phyloP scores from a whole-genome alignment of 768 basidiomycete species.

The Mycena rebaudengoi region DNA sequence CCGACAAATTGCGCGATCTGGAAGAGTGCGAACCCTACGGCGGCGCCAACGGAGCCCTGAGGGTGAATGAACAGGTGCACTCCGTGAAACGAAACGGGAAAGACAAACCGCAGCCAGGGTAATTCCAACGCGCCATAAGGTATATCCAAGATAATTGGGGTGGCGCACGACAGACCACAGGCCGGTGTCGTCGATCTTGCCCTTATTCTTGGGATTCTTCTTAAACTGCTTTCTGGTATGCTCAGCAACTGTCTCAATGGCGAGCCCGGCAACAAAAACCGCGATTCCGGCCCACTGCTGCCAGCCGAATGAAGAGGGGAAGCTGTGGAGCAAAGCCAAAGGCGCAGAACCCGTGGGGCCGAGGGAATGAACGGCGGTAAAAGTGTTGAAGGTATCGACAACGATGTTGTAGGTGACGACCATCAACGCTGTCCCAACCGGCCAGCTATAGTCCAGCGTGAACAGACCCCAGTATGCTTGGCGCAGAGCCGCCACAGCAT shows the following conservation, averaged over 20 bases:
- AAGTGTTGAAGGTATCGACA: slow-evolving; percentile 28
- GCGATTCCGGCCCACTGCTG: slow-evolving; percentile 27
- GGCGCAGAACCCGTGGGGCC: slow-evolving; percentile 22
- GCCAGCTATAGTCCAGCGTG: slow-evolving; percentile 5
- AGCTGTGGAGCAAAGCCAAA: background rate
- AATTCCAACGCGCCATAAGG: slow-evolving; percentile 33
- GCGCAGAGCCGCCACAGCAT: slow-evolving; percentile 19
- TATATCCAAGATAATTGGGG: slow-evolving; percentile 35
- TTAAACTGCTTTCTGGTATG: slow-evolving; percentile 33
- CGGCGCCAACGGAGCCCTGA: slow-evolving; percentile 15
- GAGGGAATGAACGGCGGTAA: slow-evolving; percentile 28
- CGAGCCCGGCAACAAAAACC: slow-evolving; percentile 24
- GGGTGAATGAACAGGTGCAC: too few relatives aligned
- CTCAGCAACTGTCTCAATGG: slow-evolving; percentile 30
- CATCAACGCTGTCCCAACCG: slow-evolving; percentile 3
- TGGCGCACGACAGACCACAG: slow-evolving; percentile 34
- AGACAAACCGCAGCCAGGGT: slow-evolving; percentile 22
- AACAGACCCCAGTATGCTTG: slow-evolving; percentile 22
- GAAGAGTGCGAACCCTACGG: background rate
- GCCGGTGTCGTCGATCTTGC: slow-evolving; percentile 30
- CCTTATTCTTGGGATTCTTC: slow-evolving; percentile 32
- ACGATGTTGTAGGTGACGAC: slow-evolving; percentile 24
- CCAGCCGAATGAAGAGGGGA: slow-evolving; percentile 26
- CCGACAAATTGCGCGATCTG: background rate
- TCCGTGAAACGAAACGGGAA: background rate